Evolutionary conservation across 2,329 filamentous ascomycete species (phyloP).

Genomic region (Calonectria hawksworthii): DNA sequence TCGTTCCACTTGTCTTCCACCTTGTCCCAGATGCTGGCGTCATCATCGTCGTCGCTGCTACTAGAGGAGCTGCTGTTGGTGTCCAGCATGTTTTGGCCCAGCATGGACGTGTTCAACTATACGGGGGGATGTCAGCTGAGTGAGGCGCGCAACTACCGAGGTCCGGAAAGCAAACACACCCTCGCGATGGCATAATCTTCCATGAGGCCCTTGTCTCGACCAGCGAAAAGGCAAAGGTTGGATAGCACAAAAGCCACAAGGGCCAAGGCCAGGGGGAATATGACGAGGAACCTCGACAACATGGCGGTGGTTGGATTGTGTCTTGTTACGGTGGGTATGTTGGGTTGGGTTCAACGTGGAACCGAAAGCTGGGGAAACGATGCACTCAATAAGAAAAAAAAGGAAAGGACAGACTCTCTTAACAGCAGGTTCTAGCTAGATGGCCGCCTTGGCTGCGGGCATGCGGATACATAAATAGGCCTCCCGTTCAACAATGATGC

Average conservation of each 20-base stretch:
- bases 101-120: constrained; percentile 56
- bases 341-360: not conserved
- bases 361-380: not conserved
- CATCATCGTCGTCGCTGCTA: constrained; percentile 40
- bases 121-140: constrained; percentile 11
- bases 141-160: not conserved
- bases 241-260: constrained; percentile 56
- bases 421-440: not conserved
- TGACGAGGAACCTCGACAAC: constrained; percentile 47
- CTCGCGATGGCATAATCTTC: constrained; percentile 59
- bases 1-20: constrained; percentile 48
- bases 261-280: constrained; percentile 55
- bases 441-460: not conserved
- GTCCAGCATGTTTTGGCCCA: constrained; percentile 53
- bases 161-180: constrained; percentile 42
- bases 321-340: not conserved
- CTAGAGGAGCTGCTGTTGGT: constrained; percentile 28
- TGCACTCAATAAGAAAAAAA: not conserved
- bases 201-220: constrained; percentile 57
- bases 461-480: not conserved
- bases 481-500: not conserved
- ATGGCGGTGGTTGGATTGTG: constrained; percentile 28
- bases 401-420: constrained; percentile 7
- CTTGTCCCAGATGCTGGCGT: constrained; percentile 47
- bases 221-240: constrained; percentile 57